Conservation (phyloP, 306 rosid genomes). For the Oemleria cerasiformis region DNA sequence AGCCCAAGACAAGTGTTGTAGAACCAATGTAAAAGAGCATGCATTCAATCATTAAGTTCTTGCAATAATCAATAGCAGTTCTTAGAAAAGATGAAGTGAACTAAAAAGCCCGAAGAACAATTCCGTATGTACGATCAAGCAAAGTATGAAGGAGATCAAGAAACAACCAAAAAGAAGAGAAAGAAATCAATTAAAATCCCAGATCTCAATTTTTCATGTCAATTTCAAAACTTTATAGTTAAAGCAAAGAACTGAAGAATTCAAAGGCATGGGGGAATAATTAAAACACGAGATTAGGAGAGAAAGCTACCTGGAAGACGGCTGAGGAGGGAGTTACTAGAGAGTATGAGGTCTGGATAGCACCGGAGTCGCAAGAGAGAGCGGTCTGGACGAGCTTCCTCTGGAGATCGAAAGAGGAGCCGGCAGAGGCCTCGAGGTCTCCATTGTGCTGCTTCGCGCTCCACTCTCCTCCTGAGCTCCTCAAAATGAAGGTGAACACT, state of each 20-base stretch:
- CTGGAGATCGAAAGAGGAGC: constrained; percentile 60
- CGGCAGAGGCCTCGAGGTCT: constrained; percentile 70
- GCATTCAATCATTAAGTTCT: not conserved
- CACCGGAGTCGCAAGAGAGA: constrained; percentile 69
- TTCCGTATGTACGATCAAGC: not conserved
- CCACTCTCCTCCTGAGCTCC: constrained; percentile 66
- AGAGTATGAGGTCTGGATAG: constrained; percentile 76
- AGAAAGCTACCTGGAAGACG: constrained; percentile 64
- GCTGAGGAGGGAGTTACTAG: constrained; percentile 58
- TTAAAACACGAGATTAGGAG: not conserved
- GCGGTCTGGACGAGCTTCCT: constrained; percentile 66
- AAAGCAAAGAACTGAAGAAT: not conserved
- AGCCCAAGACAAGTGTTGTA: not conserved
- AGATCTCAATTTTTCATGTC: not conserved
- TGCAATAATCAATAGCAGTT: not conserved
- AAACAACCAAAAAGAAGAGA: not conserved
- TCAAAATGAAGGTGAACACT: constrained; percentile 70
- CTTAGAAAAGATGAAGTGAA: not conserved
- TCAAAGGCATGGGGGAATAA: not conserved
- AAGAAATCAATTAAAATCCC: not conserved
- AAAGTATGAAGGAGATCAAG: not conserved
- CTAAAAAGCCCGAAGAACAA: not conserved
- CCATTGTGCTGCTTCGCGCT: constrained; percentile 66
- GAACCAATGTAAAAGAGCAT: not conserved
- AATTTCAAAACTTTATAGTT: not conserved